Conservation (phyloP, 306 rosid species). For the Begonia masoniana region DNA sequence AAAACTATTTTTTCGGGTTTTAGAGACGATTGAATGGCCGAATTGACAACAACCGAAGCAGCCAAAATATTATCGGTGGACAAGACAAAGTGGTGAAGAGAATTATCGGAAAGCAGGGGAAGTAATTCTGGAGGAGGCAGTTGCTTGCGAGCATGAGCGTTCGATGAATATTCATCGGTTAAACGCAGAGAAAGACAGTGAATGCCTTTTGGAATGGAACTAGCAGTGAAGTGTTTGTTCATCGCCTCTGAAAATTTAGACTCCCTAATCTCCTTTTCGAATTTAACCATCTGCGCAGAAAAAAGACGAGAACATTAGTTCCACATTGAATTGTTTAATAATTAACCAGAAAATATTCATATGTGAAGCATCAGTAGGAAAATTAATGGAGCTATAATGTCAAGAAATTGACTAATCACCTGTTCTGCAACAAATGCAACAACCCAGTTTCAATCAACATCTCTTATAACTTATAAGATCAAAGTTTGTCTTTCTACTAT, state of each 20-base stretch:
- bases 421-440: too few species aligned
- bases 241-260: conserved; percentile 75
- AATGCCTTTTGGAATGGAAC: conserved; percentile 91
- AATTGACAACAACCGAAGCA: conserved; percentile 89
- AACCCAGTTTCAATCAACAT: too few species aligned
- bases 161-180: conserved; percentile 96
- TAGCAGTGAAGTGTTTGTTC: conserved; percentile 95
- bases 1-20: conserved; percentile 79
- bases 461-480: too few species aligned
- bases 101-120: conserved; percentile 64
- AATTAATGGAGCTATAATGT: too few species aligned
- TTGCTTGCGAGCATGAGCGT: conserved; percentile 91
- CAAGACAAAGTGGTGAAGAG: conserved; percentile 73
- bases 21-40: conserved; percentile 67
- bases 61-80: conserved; percentile 93
- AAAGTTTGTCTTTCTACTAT: too few species aligned
- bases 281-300: conserved; percentile 60
- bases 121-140: conserved; percentile 87
- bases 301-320: conserved; percentile 6
- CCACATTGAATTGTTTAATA: too few species aligned
- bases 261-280: conserved; percentile 75
- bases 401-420: too few species aligned
- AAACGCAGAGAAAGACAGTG: conserved; percentile 88
- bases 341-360: too few species aligned
- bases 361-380: too few species aligned